Percentiles rank a stretch among this genome's conserved stretches.
phyloP scores from a whole-genome alignment of 495 filamentous ascomycete genomes.

The Amniculicola lignicola region DNA sequence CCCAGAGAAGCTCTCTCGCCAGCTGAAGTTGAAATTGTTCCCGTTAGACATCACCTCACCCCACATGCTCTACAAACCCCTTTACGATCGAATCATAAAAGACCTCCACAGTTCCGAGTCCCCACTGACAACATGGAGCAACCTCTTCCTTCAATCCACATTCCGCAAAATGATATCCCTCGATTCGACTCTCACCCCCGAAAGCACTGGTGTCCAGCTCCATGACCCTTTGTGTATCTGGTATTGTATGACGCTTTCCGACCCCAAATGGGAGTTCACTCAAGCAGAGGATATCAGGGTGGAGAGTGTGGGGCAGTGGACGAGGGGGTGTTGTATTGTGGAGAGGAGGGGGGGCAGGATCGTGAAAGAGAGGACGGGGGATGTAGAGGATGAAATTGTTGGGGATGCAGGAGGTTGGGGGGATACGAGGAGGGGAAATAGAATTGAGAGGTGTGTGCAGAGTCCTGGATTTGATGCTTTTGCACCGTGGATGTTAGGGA shows the following conservation, averaged over 20 bases:
- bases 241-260: conserved; percentile 45
- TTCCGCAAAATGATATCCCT: conserved; percentile 69
- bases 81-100: no score
- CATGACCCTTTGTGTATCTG: conserved; percentile 89
- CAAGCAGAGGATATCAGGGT: conserved; percentile 70
- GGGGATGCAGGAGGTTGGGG: conserved; percentile 75
- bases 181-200: conserved; percentile 53
- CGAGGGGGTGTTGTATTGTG: conserved; percentile 80
- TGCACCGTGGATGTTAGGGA: conserved; percentile 39
- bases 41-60: conserved; percentile 80
- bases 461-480: conserved; percentile 54
- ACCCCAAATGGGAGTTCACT: conserved; percentile 47
- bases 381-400: conserved; percentile 53
- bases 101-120: conserved; percentile 53
- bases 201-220: conserved; percentile 61
- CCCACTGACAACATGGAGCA: conserved; percentile 79
- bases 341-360: conserved; percentile 64
- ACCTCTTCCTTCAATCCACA: conserved; percentile 70
- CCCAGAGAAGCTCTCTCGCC: conserved; percentile 59
- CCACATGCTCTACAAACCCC: conserved; percentile 61
- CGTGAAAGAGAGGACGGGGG: conserved; percentile 44
- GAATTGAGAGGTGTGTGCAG: conserved; percentile 65
- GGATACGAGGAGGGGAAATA: conserved; percentile 65
- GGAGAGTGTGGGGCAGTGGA: conserved; percentile 91
- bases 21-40: conserved; percentile 73